Base-by-base conservation (phyloP, 768 basidiomycete genomes). In the Galerina marginata region DNA sequence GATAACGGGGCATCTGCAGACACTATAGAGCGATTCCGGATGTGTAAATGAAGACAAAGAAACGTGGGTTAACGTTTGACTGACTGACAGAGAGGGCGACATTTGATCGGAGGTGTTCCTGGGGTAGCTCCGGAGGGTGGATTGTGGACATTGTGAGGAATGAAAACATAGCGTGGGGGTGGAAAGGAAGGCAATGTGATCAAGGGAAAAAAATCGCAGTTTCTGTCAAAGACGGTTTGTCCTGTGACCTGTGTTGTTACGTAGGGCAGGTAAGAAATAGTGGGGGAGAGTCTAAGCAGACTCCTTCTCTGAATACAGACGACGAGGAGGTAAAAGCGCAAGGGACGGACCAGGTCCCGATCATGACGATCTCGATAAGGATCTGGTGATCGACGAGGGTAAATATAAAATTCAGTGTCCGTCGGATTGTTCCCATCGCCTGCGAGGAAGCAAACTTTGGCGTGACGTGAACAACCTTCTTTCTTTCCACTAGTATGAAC, bases 401-500 rank as follows among this genome's bases (percentile, higher is more conserved):
- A 40, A 49, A 40, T 50, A 61, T 61, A 47, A 58, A 61, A 61
- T 61, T 56, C 55, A 56, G 63, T 37, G 50, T 54, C 40, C 60
- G 60, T 62, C 53, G 56, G 56, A 48, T 54, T 56, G 52, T 61
- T 65, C 63, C 63, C 61, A 61, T 59, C 55, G 43, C 40, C 44
- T 54, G 47, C 26, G 33, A 9, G 16, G 47, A 45, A 50, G 26
- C 26, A 48, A 33, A 39, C 43, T 45, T 47, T 47, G 46, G 39
- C 38, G 56, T 57, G 56, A 57, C 47, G 46, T 48, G 54, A 43
- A 25, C 16, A 29, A 33, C 26, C 38, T 58, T 26, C 37, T 48
- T 48, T 23, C 26, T 9, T 37, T 52, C 46, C 26, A 23, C 26
- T 26, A 45, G 15, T 40, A 45, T 90, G 89, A 88, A 90, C 74